These are phyloP conservation scores for Udeniomyces megalosporus DNA, from an alignment of 768 basidiomycete genomes.

Conservation along the genomic window DNA sequence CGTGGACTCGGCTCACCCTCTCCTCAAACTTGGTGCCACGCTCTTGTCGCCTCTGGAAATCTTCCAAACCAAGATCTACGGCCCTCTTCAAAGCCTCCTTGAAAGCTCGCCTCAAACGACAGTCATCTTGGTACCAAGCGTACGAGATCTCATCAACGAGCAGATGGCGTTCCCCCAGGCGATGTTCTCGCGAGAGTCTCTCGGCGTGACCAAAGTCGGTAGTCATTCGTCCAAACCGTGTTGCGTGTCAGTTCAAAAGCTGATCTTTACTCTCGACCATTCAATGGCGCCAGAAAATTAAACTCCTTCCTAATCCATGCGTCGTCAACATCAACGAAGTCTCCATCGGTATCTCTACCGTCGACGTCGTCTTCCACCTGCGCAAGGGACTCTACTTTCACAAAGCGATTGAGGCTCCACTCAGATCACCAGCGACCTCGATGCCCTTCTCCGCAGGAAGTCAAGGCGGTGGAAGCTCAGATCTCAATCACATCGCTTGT, in stretches of 20 bases:
- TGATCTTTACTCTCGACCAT: neutral
- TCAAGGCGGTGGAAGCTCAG: constrained; percentile 18
- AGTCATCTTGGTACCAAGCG: constrained; percentile 63
- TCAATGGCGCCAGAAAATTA: constrained; percentile 43
- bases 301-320: constrained; percentile 69
- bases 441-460: too few species aligned
- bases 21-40: constrained; percentile 57
- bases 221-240: neutral
- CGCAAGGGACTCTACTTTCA: constrained; percentile 65
- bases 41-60: constrained; percentile 48
- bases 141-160: constrained; percentile 59
- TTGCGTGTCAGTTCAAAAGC: neutral
- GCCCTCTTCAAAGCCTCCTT: constrained; percentile 43
- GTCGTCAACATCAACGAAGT: constrained; percentile 72
- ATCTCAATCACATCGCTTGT: constrained; percentile 68
- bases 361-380: constrained; percentile 79
- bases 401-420: constrained; percentile 40
- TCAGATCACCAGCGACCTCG: too few species aligned
- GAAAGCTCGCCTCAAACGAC: constrained; percentile 48
- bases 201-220: too few species aligned
- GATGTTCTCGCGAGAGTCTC: constrained; percentile 27
- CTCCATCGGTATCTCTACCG: constrained; percentile 59
- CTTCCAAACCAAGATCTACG: constrained; percentile 49
- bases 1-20: constrained; percentile 57
- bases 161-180: constrained; percentile 76